A percentile compares a stretch with the other conserved stretches of the same genome.
phyloP scores from a whole-genome alignment of 805 yeast genomes.

The Yamadazyma paraphyllophila region DNA sequence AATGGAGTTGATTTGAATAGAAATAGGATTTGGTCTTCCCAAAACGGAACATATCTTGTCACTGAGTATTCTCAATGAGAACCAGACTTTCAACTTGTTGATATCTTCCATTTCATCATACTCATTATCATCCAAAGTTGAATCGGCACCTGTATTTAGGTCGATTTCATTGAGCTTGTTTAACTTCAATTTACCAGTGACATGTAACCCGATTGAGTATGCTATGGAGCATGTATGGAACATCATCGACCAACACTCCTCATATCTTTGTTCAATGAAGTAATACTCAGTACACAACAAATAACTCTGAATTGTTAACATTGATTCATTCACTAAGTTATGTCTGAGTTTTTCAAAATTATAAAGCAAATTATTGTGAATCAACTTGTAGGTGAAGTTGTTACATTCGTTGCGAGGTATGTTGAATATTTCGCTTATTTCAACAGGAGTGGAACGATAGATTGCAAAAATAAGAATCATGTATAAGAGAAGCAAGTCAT shows the following conservation, averaged over 20 bases:
- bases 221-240: constrained; percentile 50
- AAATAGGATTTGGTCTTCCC: constrained; percentile 56
- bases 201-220: constrained; percentile 52
- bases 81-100: constrained; percentile 46
- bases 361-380: constrained; percentile 24
- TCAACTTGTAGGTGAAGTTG: constrained; percentile 11
- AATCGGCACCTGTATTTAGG: constrained; percentile 9
- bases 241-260: constrained; percentile 51
- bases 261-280: constrained; percentile 48
- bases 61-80: constrained; percentile 46
- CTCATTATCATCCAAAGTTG: constrained; percentile 20
- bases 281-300: constrained; percentile 52
- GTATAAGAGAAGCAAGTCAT: constrained; percentile 45
- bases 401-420: constrained; percentile 6
- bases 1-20: constrained; percentile 35
- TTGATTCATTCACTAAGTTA: constrained; percentile 47
- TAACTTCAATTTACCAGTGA: constrained; percentile 30
- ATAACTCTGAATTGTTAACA: constrained; percentile 48
- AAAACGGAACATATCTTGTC: constrained; percentile 50
- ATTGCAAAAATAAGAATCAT: constrained; percentile 45
- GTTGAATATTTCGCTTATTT: constrained; percentile 13
- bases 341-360: constrained; percentile 46
- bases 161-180: constrained; percentile 15
- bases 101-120: constrained; percentile 35
- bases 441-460: constrained; percentile 33